Conservation (phyloP, 2,329 filamentous ascomycete species). For the Plectosphaerella plurivora region DNA sequence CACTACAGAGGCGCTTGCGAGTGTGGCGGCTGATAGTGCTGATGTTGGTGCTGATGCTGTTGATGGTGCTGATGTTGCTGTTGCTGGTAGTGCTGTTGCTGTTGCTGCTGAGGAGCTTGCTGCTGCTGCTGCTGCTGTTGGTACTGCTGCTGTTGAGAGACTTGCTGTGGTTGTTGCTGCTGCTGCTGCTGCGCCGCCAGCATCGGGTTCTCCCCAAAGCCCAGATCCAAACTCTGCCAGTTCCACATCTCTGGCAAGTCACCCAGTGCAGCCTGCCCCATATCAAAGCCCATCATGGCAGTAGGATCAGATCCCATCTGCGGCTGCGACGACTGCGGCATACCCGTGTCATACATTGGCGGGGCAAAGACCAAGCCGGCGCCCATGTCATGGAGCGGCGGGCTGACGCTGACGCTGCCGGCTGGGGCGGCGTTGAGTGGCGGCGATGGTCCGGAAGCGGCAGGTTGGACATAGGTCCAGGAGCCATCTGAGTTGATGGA, state of each 20-base stretch:
- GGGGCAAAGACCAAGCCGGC: background rate
- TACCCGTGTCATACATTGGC: background rate
- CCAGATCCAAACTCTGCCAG: constrained; percentile 25
- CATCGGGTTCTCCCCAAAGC: constrained; percentile 13
- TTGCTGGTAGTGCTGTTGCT: constrained; percentile 49
- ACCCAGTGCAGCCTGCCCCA: constrained; percentile 26
- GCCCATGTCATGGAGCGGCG: background rate
- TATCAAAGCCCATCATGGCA: constrained; percentile 15
- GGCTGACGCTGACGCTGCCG: background rate
- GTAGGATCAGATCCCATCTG: background rate
- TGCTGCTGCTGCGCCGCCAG: constrained; percentile 1
- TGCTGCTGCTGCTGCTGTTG: constrained; percentile 16
- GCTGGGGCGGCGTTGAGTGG: background rate
- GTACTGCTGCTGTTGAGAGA: constrained; percentile 2
- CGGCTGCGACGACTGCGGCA: background rate
- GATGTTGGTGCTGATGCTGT: constrained; percentile 41
- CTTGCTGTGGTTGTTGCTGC: constrained; percentile 8
- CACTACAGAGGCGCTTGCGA: too few relatives aligned
- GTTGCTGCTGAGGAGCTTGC: constrained; percentile 15
- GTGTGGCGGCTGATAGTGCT: background rate
- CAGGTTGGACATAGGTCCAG: background rate
- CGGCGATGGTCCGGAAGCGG: background rate
- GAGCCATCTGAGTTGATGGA: background rate
- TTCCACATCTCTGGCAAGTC: constrained; percentile 27
- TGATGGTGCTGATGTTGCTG: constrained; percentile 19